Conservation (phyloP, 345 rosid species). For the Salix exigua region DNA sequence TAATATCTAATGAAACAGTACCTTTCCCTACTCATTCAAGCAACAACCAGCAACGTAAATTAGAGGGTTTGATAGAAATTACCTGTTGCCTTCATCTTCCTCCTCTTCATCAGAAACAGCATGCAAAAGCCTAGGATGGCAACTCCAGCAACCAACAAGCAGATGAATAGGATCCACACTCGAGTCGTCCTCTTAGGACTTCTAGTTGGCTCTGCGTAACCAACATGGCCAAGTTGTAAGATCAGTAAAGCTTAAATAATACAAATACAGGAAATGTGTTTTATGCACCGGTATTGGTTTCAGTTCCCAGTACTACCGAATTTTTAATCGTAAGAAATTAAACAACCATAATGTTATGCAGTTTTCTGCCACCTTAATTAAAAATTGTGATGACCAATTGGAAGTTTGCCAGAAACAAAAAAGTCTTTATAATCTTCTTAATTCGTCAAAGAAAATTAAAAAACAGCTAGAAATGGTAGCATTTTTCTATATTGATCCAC, state of each 20-base stretch:
- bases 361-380: neutral
- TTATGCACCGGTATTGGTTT: too few relatives aligned
- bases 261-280: too few relatives aligned
- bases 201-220: neutral
- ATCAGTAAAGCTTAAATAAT: neutral
- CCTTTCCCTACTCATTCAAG: neutral
- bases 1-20: neutral
- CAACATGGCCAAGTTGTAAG: neutral
- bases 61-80: neutral
- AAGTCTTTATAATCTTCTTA: neutral
- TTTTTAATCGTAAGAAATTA: neutral
- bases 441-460: neutral
- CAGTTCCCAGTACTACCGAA: too few relatives aligned
- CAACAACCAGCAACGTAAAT: neutral
- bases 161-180: constrained; percentile 12
- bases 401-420: neutral
- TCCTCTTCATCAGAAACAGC: constrained; percentile 7
- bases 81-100: constrained; percentile 13
- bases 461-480: neutral
- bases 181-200: constrained; percentile 6
- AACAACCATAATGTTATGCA: neutral
- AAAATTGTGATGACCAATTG: neutral
- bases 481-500: neutral
- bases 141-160: neutral
- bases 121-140: constrained; percentile 1